Evolutionary conservation across 176 grass and related monocot genomes (phyloP).

Genomic region (Phragmites australis): DNA sequence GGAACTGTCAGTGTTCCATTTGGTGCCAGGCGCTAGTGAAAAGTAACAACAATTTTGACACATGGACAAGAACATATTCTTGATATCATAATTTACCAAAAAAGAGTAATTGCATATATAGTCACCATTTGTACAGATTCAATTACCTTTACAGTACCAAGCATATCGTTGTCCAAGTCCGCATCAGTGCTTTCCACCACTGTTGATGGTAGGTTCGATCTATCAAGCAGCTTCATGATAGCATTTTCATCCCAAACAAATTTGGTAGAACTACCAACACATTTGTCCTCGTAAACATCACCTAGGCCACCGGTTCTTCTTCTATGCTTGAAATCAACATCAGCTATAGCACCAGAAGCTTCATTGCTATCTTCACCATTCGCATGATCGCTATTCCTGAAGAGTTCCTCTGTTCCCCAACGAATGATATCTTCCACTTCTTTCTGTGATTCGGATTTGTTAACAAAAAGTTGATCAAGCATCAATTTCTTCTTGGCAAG

Average conservation of each 20-base stretch:
- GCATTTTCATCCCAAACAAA: constrained; percentile 95
- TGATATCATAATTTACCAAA: constrained; percentile 14
- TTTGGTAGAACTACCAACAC: constrained; percentile 71
- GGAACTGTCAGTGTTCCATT: neutral
- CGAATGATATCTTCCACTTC: constrained; percentile 98
- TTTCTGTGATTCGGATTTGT: constrained; percentile 95
- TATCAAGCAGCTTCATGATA: constrained; percentile 90
- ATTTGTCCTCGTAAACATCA: constrained; percentile 98
- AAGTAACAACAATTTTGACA: neutral
- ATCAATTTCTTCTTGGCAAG: constrained; percentile 99
- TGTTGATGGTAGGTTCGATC: constrained; percentile 80
- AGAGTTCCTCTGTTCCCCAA: constrained; percentile 99
- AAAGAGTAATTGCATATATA: constrained; percentile 24
- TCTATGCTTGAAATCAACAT: constrained; percentile 79
- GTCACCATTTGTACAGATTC: constrained; percentile 18
- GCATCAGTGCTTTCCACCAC: constrained; percentile 69
- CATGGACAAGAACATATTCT: neutral
- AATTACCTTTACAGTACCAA: constrained; percentile 93
- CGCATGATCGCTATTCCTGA: constrained; percentile 54
- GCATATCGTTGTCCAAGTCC: constrained; percentile 93
- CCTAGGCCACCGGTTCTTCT: constrained; percentile 87
- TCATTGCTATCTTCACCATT: constrained; percentile 70
- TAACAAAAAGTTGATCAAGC: constrained; percentile 99
- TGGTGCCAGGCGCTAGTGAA: neutral
- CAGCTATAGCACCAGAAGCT: constrained; percentile 53